A percentile compares a stretch with the other conserved stretches of the same genome.
These are phyloP conservation scores for Penicillium verhagenii DNA, from an alignment of 495 filamentous ascomycete species.

Conservation along the genomic window DNA sequence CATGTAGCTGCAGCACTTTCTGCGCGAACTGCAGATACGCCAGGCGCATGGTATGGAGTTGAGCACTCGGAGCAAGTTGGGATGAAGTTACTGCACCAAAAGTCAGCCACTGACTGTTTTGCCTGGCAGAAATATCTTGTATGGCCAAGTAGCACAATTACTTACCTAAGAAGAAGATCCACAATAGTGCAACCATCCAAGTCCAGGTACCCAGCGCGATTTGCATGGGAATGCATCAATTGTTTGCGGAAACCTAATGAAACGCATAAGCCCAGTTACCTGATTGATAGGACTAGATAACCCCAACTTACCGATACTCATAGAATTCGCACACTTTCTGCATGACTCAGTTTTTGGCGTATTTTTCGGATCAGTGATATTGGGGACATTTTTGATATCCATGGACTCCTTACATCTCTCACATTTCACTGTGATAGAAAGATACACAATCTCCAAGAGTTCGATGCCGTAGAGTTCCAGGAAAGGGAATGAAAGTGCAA, in stretches of 20 bases:
- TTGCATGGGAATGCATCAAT: conserved; percentile 73
- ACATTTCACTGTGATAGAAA: conserved; percentile 79
- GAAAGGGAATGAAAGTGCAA: conserved; percentile 78
- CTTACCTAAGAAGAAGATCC: conserved; percentile 76
- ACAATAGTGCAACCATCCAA: conserved; percentile 72
- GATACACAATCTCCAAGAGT: conserved; percentile 65
- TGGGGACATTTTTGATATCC: conserved; percentile 67
- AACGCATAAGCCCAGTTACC: not conserved
- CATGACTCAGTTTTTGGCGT: conserved; percentile 53
- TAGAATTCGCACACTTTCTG: conserved; percentile 71
- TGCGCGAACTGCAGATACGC: conserved; percentile 69
- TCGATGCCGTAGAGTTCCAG: conserved; percentile 82
- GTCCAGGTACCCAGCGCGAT: conserved; percentile 81
- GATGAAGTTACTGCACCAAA: conserved; percentile 62
- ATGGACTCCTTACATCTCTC: conserved; percentile 76
- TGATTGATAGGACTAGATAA: not conserved
- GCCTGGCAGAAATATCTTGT: not conserved
- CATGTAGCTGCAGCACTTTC: conserved; percentile 77
- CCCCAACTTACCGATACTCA: conserved; percentile 54
- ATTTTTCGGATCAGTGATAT: conserved; percentile 39
- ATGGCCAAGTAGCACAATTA: not conserved
- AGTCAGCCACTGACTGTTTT: not conserved
- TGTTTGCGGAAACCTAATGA: conserved; percentile 64
- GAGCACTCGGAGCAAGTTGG: conserved; percentile 84
- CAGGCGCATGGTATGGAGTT: conserved; percentile 58